Base-by-base conservation (phyloP, 169 alveolate species). In the Plasmodium relictum region DNA sequence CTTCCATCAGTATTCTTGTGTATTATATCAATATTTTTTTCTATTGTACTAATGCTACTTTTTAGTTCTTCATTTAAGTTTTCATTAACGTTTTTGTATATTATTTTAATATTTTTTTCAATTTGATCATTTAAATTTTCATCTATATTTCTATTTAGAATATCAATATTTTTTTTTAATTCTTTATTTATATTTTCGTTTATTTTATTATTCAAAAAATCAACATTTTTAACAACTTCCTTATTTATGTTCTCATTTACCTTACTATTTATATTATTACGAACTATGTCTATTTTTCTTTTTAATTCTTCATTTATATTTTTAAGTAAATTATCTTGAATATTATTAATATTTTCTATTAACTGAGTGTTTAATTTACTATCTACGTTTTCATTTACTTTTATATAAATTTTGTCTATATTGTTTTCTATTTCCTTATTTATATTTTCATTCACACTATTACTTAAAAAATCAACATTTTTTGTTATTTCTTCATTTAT, bases 131-230 rank as follows among this genome's bases (percentile, higher is more conserved):
- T 48, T 22, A 76, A 22, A 50, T 76, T 50, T 31, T 63, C 89
- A 42, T 76, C 76, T 14, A 76, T 41, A 76, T 76, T 76, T 76
- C 89, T 76, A 22, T 39, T 76, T 10, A 76, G 14, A 10, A 76
- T 76, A 41, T 26, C 18, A 8, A 76, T 65, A 6, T 70, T 45
- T 76, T 76, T 76, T 44, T 62, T 76, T 16, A 76, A 7, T 37
- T 63, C 89, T 58, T 45, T 76, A 63, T 52, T 44, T 22, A 76
- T 76, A 45, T 76, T 76, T 31, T 65, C 89, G 14, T 62, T 76
- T 26, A 76, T 76, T 48, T 70, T 37, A 4, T 37, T 50, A 24
- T 76, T 52, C 63, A 76, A 20, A 18, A 63, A 31, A 42, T 48
- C 18, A 9, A 76, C 4, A 41, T 50, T 76, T 76, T 68, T 76